Conservation (phyloP, 768 basidiomycete genomes). For the Dendrothele bispora region DNA sequence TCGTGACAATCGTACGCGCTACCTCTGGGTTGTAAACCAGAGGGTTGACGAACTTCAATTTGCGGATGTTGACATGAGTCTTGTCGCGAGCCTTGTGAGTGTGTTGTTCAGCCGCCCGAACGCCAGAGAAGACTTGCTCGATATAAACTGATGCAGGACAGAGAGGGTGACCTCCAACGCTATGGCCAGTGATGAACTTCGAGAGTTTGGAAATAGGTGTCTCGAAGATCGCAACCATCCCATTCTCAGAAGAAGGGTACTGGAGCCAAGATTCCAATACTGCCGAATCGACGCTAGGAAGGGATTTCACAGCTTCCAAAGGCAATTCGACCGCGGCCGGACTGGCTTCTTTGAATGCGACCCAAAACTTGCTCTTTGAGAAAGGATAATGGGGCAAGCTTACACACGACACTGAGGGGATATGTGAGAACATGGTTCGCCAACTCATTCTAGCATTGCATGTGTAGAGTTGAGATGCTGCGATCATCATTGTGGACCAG, state of each 20-base stretch:
- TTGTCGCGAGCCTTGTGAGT: conserved; percentile 24
- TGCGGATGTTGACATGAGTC: conserved; percentile 39
- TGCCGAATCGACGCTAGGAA: neutral
- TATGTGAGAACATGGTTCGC: conserved; percentile 52
- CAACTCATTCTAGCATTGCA: conserved; percentile 45
- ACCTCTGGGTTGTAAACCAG: conserved; percentile 44
- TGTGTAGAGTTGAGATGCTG: conserved; percentile 50
- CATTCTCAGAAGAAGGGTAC: conserved; percentile 36
- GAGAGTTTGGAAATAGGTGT: conserved; percentile 47
- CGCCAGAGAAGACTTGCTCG: conserved; percentile 52
- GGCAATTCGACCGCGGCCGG: conserved; percentile 4
- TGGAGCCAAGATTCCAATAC: conserved; percentile 44
- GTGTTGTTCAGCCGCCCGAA: conserved; percentile 35
- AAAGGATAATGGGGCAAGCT: conserved; percentile 69
- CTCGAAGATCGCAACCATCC: conserved; percentile 47
- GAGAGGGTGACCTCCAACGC: conserved; percentile 52
- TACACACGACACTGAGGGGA: conserved; percentile 40
- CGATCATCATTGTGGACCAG: conserved; percentile 43
- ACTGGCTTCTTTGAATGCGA: conserved; percentile 37
- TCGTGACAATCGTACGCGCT: conserved; percentile 34
- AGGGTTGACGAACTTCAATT: conserved; percentile 51
- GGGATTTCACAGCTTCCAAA: conserved; percentile 28
- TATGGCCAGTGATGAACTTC: conserved; percentile 52
- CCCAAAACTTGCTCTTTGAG: conserved; percentile 55
- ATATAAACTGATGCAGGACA: conserved; percentile 70